Conservation (phyloP, 2,329 filamentous ascomycete species). For the Aulographum hederae region DNA sequence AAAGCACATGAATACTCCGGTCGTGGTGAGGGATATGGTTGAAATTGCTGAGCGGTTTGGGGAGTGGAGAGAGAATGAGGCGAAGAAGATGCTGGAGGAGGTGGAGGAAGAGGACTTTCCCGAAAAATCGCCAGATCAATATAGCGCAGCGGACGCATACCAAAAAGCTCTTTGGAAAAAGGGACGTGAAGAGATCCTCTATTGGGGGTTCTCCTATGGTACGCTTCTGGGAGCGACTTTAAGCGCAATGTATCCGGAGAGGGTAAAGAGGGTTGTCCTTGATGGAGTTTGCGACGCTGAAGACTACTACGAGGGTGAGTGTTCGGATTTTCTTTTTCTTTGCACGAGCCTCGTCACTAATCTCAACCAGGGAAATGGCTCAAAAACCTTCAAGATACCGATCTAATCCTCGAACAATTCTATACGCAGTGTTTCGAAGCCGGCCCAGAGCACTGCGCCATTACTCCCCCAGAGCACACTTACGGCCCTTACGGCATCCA, state of each 20-base stretch:
- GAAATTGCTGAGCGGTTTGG: conserved; percentile 26
- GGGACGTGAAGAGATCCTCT: conserved; percentile 20
- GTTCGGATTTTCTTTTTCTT: neutral
- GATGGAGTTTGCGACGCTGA: conserved; percentile 28
- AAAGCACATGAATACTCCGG: conserved; percentile 25
- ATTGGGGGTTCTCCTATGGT: conserved; percentile 30
- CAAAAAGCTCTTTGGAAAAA: conserved; percentile 4
- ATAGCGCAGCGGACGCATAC: neutral
- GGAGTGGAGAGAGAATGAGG: conserved; percentile 14
- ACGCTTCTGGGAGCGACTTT: conserved; percentile 21
- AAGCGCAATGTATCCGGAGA: conserved; percentile 19
- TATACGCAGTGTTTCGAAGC: conserved; percentile 25
- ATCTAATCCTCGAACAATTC: conserved; percentile 23
- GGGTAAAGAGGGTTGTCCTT: conserved; percentile 17
- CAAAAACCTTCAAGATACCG: conserved; percentile 23
- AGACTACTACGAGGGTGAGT: conserved; percentile 17
- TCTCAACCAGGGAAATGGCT: conserved; percentile 14
- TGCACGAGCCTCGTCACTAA: neutral
- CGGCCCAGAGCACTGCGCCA: conserved; percentile 21
- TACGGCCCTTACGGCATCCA: conserved; percentile 16
- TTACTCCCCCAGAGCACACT: too few species aligned
- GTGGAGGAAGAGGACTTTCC: too few species aligned
- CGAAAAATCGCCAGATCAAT: conserved; percentile 1
- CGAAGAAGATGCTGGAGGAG: conserved; percentile 1
- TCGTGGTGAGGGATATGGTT: conserved; percentile 30